These are phyloP conservation scores for Durotheca rogersii DNA, from an alignment of 495 filamentous ascomycete genomes.

Conservation along the genomic window DNA sequence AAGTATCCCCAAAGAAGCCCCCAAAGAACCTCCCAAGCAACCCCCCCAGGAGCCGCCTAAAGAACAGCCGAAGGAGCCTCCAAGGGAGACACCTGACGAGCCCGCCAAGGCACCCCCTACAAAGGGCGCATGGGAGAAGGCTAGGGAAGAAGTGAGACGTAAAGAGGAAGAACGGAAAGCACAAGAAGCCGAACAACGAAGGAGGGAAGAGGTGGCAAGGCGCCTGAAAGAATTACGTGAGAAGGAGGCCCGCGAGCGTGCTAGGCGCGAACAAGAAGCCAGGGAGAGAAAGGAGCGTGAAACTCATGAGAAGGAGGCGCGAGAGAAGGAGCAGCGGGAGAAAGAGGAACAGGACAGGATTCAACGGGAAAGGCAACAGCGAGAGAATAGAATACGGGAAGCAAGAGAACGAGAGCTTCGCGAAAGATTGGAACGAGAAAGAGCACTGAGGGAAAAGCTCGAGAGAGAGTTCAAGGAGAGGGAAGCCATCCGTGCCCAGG, in stretches of 20 bases:
- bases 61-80: constrained; percentile 14
- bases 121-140: constrained; percentile 66
- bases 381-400: constrained; percentile 37
- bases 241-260: constrained; percentile 61
- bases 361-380: constrained; percentile 44
- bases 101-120: constrained; percentile 24
- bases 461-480: constrained; percentile 41
- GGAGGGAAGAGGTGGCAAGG: constrained; percentile 52
- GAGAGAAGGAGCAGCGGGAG: constrained; percentile 41
- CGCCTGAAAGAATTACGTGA: constrained; percentile 57
- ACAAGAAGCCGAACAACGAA: constrained; percentile 49
- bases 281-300: constrained; percentile 38
- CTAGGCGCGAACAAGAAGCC: constrained; percentile 53
- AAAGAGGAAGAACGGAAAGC: constrained; percentile 49
- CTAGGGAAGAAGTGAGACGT: constrained; percentile 65
- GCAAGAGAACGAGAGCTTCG: constrained; percentile 39
- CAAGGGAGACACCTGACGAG: constrained; percentile 16
- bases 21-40: constrained; percentile 3
- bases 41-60: constrained; percentile 3
- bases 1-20: background rate
- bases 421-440: constrained; percentile 43
- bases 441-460: constrained; percentile 34
- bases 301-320: constrained; percentile 39
- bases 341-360: constrained; percentile 50
- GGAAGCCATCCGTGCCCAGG: constrained; percentile 41